Percentiles rank a stretch among this genome's conserved stretches.
Evolutionary conservation across 768 basidiomycete species (phyloP).

Genomic region (Pulveroboletus frians): DNA sequence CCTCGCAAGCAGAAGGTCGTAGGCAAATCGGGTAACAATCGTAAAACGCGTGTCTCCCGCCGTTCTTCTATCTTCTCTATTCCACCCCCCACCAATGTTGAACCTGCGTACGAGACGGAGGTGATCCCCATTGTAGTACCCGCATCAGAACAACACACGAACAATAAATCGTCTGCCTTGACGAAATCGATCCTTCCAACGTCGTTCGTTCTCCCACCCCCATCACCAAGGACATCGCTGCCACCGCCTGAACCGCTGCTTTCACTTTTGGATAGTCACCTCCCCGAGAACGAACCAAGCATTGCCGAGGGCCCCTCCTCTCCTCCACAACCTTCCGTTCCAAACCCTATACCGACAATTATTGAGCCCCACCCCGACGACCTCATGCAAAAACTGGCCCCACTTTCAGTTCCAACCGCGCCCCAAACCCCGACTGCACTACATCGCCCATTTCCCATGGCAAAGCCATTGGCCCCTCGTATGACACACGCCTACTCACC

Average conservation of each 20-base stretch:
- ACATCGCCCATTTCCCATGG: slow-evolving; percentile 57
- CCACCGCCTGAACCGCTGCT: slow-evolving; percentile 40
- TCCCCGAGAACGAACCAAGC: slow-evolving; percentile 11
- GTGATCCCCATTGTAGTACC: slow-evolving; percentile 34
- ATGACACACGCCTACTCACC: slow-evolving; percentile 84
- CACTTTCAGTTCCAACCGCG: background rate
- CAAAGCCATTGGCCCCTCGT: slow-evolving; percentile 61
- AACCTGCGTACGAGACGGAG: slow-evolving; percentile 51
- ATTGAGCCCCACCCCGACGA: slow-evolving; percentile 13
- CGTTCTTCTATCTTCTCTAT: slow-evolving; percentile 41
- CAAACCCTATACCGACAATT: slow-evolving; percentile 18
- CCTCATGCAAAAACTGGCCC: slow-evolving; percentile 2
- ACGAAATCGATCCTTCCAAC: slow-evolving; percentile 54
- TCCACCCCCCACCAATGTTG: slow-evolving; percentile 31
- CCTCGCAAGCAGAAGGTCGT: slow-evolving; percentile 42
- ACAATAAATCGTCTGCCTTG: slow-evolving; percentile 20
- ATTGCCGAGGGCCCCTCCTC: background rate
- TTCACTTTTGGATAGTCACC: slow-evolving; percentile 17
- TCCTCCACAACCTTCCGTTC: slow-evolving; percentile 1
- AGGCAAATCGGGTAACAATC: slow-evolving; percentile 40
- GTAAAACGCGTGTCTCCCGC: slow-evolving; percentile 44
- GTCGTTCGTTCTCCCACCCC: slow-evolving; percentile 74
- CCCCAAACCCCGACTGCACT: slow-evolving; percentile 22
- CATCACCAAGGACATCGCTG: slow-evolving; percentile 63
- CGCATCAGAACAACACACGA: slow-evolving; percentile 24